Base-by-base conservation (phyloP, 805 yeast species). In the Ogataea allantospora region DNA sequence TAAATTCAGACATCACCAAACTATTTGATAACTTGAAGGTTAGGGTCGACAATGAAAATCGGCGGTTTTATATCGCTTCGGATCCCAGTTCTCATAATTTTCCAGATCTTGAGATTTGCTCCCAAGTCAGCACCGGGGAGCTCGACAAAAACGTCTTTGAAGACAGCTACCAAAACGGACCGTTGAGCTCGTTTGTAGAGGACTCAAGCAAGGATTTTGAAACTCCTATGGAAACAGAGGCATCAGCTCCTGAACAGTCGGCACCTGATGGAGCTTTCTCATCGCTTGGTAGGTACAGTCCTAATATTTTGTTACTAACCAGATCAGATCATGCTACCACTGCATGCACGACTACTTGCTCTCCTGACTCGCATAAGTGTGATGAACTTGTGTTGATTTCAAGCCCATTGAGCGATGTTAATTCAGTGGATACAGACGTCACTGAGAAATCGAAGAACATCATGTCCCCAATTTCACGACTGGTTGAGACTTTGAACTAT, bases 101-200 rank as follows among this genome's bases (percentile, higher is more conserved):
- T 17, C 53, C 53, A 6, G 47, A 48, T 37, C 30, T 48, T 8
- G 50, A 48, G 26, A 21, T 40, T 6, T 15, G 30, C 24, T 44
- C 48, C 9, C 43, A 45, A 9, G 19, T 40, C 5, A 37, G 50
- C 25, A 13, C 18, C 11, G 20, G 21, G 5, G 45, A 43, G 10
- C 16, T 22, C 3, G 19, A 13, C 12, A 22, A 24, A 14, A 16
- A 11, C 10, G 21, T 18, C 6, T 27, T 19, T 6, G 38, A 27
- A 4, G 35, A 38, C 6, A 39, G 27, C 14, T 16, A 14, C 3
- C 36, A 38, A 9, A 40, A 42, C 24, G 47, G 42, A 1, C 33
- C 37, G 4, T 30, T 48, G 40, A 48, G 53, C 26, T 43, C 50
- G 5, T 46, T 48, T 27, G 43, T 46, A 6, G 53, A 48, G 28